phyloP scores from a whole-genome alignment of 78 protist genomes.

The Pirum gemmata region DNA sequence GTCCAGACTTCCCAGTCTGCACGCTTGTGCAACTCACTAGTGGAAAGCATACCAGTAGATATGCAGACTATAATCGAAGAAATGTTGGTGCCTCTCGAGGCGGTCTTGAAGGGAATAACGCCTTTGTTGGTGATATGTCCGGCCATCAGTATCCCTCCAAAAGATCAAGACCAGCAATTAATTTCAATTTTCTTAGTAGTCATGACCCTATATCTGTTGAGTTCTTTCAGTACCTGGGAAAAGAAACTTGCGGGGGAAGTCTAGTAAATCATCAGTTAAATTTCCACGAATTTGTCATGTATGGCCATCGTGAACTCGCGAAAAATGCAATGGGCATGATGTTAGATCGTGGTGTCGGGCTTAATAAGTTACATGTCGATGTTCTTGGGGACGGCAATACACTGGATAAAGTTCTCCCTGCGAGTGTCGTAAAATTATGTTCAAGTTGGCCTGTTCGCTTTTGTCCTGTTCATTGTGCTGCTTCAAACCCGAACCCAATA shows the following conservation, averaged over 20 bases:
- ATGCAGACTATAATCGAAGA: slow-evolving; percentile 20
- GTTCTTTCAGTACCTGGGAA: not conserved
- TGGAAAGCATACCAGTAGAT: slow-evolving; percentile 34
- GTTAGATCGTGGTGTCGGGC: slow-evolving; percentile 1
- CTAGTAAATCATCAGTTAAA: too few species aligned
- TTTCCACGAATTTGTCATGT: slow-evolving; percentile 11
- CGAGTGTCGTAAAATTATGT: not conserved
- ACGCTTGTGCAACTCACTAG: slow-evolving; percentile 5
- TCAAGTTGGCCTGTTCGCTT: slow-evolving; percentile 1
- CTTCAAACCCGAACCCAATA: not conserved
- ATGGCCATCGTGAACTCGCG: slow-evolving; percentile 5
- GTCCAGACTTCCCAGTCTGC: not conserved
- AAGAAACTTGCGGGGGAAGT: too few species aligned
- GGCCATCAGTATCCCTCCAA: not conserved
- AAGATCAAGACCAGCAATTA: not conserved
- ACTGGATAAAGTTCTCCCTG: not conserved
- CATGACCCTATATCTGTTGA: slow-evolving; percentile 1
- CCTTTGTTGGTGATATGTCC: not conserved
- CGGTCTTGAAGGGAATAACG: slow-evolving; percentile 20
- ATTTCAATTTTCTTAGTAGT: not conserved
- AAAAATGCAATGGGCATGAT: not conserved
- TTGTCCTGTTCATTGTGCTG: slow-evolving; percentile 20
- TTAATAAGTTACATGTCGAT: not conserved
- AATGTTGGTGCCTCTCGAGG: slow-evolving; percentile 10
- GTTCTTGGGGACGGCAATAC: not conserved